Base-by-base conservation (phyloP, 1,139 yeast genomes). In the Yamadazyma mexicana region DNA sequence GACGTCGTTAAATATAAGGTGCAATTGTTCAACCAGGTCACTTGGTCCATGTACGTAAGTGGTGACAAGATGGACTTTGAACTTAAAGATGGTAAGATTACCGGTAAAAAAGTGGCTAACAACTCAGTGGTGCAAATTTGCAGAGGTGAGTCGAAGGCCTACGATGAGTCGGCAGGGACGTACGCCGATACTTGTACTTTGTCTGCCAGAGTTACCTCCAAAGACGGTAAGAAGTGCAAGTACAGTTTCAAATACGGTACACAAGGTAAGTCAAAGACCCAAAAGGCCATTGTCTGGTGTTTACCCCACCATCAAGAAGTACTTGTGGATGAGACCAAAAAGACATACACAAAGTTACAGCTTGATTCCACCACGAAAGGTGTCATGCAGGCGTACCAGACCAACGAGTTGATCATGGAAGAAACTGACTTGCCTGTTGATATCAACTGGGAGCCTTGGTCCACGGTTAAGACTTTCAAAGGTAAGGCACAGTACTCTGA, bases 321-420 rank as follows among this genome's bases (percentile, higher is more conserved):
- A 0, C 67, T 81, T 17, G 34, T 40, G n/a, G 44, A 49, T 24
- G 45, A 46, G 2, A 42, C 54, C 5, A 51, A 48, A 23, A 45
- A 42, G 3, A 45, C 45, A 14, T 59, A 54, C 24, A 64, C 77
- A 0, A 66, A 64, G 7, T 51, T 83, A 29, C 47, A 45, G 1
- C 55, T 85, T 33, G 87, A 80, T 46, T 81, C 91, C 0, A 79
- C 91, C 0, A 80, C 86, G 0, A 80, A 78, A 52, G 95, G 95
- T 10, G 56, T 53, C 3, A 84, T 85, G 82, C 66, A 62, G 31
- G 87, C 82, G 0, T 82, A 72, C 50, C 55, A 71, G 4, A 75
- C 85, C 2, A 64, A 73, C 35, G 56, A 54, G 26, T 69, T 83
- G 40, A 60, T 60, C 1, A 77, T 82, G 77, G 76, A 73, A 43